A percentile compares a stretch with the other conserved stretches of the same genome.
Evolutionary conservation across 1,284 basidiomycete genomes (phyloP).

Genomic region (Apiotrichum mycotoxinovorans): DNA sequence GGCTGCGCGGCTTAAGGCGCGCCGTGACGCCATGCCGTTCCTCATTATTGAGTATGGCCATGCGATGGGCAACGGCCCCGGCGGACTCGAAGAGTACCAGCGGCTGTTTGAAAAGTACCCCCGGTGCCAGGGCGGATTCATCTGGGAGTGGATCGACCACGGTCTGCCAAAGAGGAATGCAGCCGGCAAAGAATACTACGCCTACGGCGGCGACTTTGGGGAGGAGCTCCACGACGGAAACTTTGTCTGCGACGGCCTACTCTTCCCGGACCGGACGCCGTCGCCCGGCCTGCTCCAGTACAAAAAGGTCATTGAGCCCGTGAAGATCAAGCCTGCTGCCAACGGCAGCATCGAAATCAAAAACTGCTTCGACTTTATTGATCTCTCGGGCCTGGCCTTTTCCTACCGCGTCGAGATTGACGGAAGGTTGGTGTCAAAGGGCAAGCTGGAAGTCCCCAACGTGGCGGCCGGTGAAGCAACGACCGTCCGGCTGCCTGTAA

Average conservation of each 20-base stretch:
- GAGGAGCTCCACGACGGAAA: constrained; percentile 27
- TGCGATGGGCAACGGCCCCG: constrained; percentile 32
- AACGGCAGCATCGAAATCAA: constrained; percentile 3
- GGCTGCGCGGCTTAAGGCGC: neutral
- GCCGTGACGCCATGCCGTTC: constrained; percentile 19
- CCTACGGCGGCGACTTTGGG: constrained; percentile 31
- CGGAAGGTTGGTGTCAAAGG: constrained; percentile 4
- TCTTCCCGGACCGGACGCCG: constrained; percentile 28
- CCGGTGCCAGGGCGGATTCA: constrained; percentile 23
- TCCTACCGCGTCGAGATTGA: constrained; percentile 17
- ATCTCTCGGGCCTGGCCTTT: constrained; percentile 7
- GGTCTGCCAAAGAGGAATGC: constrained; percentile 11
- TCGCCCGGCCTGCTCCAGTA: constrained; percentile 22
- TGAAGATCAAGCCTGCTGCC: constrained; percentile 3
- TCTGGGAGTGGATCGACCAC: constrained; percentile 36
- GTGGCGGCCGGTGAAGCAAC: neutral
- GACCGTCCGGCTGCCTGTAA: constrained; percentile 1
- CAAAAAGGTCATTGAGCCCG: constrained; percentile 21
- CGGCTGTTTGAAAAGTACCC: constrained; percentile 27
- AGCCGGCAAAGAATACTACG: constrained; percentile 19
- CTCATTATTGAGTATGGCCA: constrained; percentile 28
- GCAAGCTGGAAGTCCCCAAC: constrained; percentile 2
- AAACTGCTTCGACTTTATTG: constrained; percentile 17
- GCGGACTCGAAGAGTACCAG: constrained; percentile 24
- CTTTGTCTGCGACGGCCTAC: constrained; percentile 26